Evolutionary conservation across 495 filamentous ascomycete genomes (phyloP).

Genomic region (Aspergillus funiculosus): DNA sequence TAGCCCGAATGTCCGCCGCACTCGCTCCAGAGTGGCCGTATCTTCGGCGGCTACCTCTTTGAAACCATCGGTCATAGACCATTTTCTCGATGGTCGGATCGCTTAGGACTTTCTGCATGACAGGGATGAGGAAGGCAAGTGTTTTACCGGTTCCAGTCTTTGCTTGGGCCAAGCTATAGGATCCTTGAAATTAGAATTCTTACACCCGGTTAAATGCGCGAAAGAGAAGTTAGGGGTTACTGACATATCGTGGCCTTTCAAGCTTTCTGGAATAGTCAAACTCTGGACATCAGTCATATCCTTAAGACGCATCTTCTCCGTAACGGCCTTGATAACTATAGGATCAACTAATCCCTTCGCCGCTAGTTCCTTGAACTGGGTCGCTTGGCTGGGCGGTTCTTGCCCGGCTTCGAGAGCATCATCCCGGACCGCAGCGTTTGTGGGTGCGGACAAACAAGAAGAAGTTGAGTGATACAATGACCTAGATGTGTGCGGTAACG

Average conservation of each 20-base stretch:
- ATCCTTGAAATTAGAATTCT: slow-evolving; percentile 24
- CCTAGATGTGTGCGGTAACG: slow-evolving; percentile 19
- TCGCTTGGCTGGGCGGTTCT: slow-evolving; percentile 37
- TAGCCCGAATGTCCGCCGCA: slow-evolving; percentile 69
- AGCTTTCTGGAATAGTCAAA: slow-evolving; percentile 68
- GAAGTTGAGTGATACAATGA: slow-evolving; percentile 33
- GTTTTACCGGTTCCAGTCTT: slow-evolving; percentile 89
- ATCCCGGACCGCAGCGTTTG: slow-evolving; percentile 12
- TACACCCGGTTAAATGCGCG: background rate
- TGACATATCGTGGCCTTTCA: slow-evolving; percentile 80
- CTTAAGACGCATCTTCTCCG: slow-evolving; percentile 64
- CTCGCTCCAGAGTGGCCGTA: slow-evolving; percentile 1
- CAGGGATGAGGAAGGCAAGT: slow-evolving; percentile 72
- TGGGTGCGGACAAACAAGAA: slow-evolving; percentile 22
- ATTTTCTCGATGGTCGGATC: slow-evolving; percentile 41
- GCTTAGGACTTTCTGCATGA: slow-evolving; percentile 64
- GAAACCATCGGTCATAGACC: background rate
- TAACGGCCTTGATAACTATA: slow-evolving; percentile 63
- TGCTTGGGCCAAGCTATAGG: slow-evolving; percentile 73
- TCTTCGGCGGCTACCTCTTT: background rate
- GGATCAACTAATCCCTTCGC: slow-evolving; percentile 56
- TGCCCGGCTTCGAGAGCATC: slow-evolving; percentile 10
- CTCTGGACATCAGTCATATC: slow-evolving; percentile 93
- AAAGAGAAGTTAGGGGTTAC: slow-evolving; percentile 4
- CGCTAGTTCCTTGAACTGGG: slow-evolving; percentile 64